phyloP scores from a whole-genome alignment of 2,329 filamentous ascomycete species.

The Trichoderma sp. region DNA sequence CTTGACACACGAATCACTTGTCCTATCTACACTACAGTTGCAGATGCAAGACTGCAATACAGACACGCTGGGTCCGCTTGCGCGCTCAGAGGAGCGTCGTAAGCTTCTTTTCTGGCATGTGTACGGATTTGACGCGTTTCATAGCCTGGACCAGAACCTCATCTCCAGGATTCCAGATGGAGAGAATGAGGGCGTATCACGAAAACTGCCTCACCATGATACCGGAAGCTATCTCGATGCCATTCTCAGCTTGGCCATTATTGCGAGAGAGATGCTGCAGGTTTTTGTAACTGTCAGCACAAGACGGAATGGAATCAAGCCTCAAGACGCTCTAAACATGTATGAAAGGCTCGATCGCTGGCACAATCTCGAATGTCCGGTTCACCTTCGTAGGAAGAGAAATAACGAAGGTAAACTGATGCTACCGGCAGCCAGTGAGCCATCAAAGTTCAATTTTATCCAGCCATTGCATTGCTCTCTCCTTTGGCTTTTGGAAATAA shows the following conservation, averaged over 20 bases:
- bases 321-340: neutral
- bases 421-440: neutral
- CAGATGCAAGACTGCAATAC: neutral
- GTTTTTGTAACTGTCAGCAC: constrained; percentile 10
- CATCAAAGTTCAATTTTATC: neutral
- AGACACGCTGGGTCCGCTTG: neutral
- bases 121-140: constrained; percentile 18
- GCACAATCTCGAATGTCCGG: neutral
- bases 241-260: neutral
- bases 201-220: constrained; percentile 4
- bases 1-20: constrained; percentile 14
- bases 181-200: neutral
- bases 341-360: neutral
- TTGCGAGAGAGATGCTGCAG: constrained; percentile 13
- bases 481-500: constrained; percentile 18
- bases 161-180: constrained; percentile 11
- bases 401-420: neutral
- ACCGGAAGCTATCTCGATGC: constrained; percentile 17
- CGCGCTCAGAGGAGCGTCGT: constrained; percentile 4
- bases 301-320: constrained; percentile 7
- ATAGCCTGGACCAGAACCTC: constrained; percentile 2
- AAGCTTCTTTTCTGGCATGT: constrained; percentile 15
- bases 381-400: constrained; percentile 5
- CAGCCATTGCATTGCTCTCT: constrained; percentile 1
- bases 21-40: constrained; percentile 2